Base-by-base conservation (phyloP, 208 protist genomes). In the Leishmania arabica region DNA sequence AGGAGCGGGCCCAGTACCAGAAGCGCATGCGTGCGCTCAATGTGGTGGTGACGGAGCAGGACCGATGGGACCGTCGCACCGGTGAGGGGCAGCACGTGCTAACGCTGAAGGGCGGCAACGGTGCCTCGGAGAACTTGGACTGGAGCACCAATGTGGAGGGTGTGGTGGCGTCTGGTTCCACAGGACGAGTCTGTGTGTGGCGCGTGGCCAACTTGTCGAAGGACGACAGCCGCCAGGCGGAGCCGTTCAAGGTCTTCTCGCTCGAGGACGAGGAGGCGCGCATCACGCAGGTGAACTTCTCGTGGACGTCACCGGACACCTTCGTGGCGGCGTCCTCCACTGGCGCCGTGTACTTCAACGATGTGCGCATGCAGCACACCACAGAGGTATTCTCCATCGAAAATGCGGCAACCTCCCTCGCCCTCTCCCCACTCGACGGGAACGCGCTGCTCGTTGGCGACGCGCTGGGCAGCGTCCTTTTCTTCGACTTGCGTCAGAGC, bases 61-160 rank as follows among this genome's bases (percentile, higher is more conserved):
- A 96, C 76, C 83, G 90, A 27, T 98, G 94, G 93, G 95, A 98
- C 75, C 76, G 84, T 34, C 88, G 93, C 40, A 89, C 82, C 53
- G 94, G 94, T 13, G 87, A 88, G 40, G 95, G 94, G 6, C 95
- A 98, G 87, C 95, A 98, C 81, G 80, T 96, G 37, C 90, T 98
- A 19, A 91, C 86, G 27, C 84, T 97, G 54, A 56, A 71, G 1
- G 95, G 93, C 69, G 82, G 85, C 68, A 87, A 77, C 42, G 92
- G 92, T 4, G 27, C 80, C 8, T 95, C 90, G 68, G 90, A 93
- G 79, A 87, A 89, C 45, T 75, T 98, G 64, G 93, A 94, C 68
- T 98, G 95, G 93, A 93, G 88, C 82, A 94, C 88, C 19, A 84
- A 82, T 34, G 47, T 69, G 27, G 92, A 95, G 37, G 95, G 95